Percentiles rank a stretch among this genome's conserved stretches.
Evolutionary conservation across 2,329 filamentous ascomycete species (phyloP).

Genomic region (Endothia cerciana): DNA sequence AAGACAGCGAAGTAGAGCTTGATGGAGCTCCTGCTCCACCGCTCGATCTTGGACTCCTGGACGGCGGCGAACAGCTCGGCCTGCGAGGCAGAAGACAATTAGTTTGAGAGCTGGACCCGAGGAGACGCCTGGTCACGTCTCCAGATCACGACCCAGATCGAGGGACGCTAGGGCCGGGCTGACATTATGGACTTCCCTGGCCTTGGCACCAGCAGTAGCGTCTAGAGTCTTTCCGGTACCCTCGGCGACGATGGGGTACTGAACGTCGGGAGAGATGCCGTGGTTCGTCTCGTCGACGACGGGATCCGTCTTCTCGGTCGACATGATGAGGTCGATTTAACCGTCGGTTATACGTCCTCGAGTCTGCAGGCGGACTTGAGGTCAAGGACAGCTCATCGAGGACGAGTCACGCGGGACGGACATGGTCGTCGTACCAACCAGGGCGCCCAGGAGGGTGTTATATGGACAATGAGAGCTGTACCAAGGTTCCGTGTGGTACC

Average conservation of each 20-base stretch:
- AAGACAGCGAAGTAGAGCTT: constrained; percentile 51
- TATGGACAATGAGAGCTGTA: constrained; percentile 11
- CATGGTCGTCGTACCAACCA: not conserved
- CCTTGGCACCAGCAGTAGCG: constrained; percentile 40
- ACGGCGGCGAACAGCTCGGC: constrained; percentile 53
- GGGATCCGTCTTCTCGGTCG: constrained; percentile 23
- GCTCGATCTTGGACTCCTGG: constrained; percentile 48
- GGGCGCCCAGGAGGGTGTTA: constrained; percentile 15
- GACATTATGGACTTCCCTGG: constrained; percentile 48
- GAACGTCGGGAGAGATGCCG: constrained; percentile 25
- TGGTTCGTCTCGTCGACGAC: constrained; percentile 24
- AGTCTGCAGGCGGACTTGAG: constrained; percentile 4
- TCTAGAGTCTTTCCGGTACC: constrained; percentile 36
- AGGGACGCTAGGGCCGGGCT: constrained; percentile 29
- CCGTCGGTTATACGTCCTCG: constrained; percentile 8
- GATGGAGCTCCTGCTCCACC: constrained; percentile 46
- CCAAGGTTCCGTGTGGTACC: not conserved
- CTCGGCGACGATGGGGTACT: constrained; percentile 33
- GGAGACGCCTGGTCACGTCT: not conserved
- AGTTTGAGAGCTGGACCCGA: constrained; percentile 19
- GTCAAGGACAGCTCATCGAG: constrained; percentile 4
- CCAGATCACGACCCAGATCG: not conserved
- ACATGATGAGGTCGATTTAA: constrained; percentile 24
- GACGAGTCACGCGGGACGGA: constrained; percentile 13
- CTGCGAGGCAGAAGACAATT: constrained; percentile 34